A percentile compares a stretch with the other conserved stretches of the same genome.
These are phyloP conservation scores for Clavispora fructus DNA, from an alignment of 805 yeast species.

Conservation along the genomic window DNA sequence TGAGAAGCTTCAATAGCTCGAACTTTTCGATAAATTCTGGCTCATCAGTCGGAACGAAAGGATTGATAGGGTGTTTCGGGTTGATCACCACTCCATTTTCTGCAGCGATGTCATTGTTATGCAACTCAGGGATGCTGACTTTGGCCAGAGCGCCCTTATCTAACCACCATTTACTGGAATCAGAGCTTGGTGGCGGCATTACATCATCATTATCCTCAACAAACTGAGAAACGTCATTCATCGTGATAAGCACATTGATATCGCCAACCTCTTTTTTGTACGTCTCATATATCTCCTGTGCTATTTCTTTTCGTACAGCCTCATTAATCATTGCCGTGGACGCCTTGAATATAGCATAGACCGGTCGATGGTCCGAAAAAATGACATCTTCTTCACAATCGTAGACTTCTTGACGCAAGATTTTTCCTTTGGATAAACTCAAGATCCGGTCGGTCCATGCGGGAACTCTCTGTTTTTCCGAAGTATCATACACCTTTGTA, in stretches of 20 bases:
- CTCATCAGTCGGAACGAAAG: conserved; percentile 51
- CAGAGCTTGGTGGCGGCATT: conserved; percentile 88
- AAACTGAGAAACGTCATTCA: conserved; percentile 19
- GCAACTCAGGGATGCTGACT: conserved; percentile 48
- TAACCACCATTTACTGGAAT: conserved; percentile 86
- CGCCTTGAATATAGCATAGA: conserved; percentile 64
- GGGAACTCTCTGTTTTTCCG: conserved; percentile 89
- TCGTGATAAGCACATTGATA: conserved; percentile 31
- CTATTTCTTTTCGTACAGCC: conserved; percentile 47
- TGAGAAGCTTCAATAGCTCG: background rate
- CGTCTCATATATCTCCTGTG: conserved; percentile 53
- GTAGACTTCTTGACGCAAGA: conserved; percentile 56
- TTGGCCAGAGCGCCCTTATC: conserved; percentile 72
- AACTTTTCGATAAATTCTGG: conserved; percentile 44
- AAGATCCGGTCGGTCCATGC: conserved; percentile 96
- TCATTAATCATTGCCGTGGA: conserved; percentile 64
- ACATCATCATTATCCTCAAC: conserved; percentile 31
- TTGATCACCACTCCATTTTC: conserved; percentile 45
- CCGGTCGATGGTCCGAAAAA: conserved; percentile 91
- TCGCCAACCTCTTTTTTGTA: conserved; percentile 45
- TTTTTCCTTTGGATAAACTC: conserved; percentile 50
- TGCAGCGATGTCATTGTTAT: conserved; percentile 16
- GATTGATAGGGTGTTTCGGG: conserved; percentile 66
- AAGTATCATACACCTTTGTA: conserved; percentile 73
- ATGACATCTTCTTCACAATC: conserved; percentile 49